Conservation (phyloP, 345 rosid genomes). For the Salix arbutifolia region DNA sequence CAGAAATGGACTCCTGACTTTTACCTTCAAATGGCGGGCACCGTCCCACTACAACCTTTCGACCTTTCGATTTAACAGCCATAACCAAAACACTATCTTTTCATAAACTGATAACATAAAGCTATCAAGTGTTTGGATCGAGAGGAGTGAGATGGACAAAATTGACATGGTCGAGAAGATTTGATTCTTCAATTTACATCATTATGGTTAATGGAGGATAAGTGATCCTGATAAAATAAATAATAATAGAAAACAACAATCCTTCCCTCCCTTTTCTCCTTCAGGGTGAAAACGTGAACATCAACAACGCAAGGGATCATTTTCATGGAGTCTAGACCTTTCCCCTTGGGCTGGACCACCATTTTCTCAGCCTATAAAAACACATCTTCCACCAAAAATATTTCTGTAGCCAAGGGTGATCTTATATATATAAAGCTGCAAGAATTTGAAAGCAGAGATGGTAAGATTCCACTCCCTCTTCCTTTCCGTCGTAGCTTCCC, state of each 20-base stretch:
- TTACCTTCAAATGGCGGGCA: constrained; percentile 5
- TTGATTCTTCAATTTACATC: not conserved
- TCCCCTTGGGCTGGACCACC: constrained; percentile 47
- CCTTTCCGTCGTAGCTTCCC: not conserved
- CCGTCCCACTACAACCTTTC: constrained; percentile 5
- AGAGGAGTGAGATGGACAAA: not conserved
- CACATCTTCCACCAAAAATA: not conserved
- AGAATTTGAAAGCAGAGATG: constrained; percentile 20
- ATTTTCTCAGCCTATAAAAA: constrained; percentile 30
- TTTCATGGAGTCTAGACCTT: constrained; percentile 43
- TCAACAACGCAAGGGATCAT: constrained; percentile 20
- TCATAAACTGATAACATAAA: not conserved
- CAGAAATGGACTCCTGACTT: constrained; percentile 8
- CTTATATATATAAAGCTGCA: constrained; percentile 1
- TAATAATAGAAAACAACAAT: not conserved
- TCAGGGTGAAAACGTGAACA: constrained; percentile 13
- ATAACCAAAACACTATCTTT: not conserved
- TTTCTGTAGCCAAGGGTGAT: not conserved
- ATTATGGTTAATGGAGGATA: not conserved
- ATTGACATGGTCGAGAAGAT: too few relatives aligned
- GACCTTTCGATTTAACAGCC: not conserved
- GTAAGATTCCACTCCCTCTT: constrained; percentile 16
- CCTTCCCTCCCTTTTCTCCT: not conserved
- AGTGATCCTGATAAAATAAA: not conserved
- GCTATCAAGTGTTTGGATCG: not conserved